phyloP scores from a whole-genome alignment of 345 rosid species.

The Eucalyptus virginea region DNA sequence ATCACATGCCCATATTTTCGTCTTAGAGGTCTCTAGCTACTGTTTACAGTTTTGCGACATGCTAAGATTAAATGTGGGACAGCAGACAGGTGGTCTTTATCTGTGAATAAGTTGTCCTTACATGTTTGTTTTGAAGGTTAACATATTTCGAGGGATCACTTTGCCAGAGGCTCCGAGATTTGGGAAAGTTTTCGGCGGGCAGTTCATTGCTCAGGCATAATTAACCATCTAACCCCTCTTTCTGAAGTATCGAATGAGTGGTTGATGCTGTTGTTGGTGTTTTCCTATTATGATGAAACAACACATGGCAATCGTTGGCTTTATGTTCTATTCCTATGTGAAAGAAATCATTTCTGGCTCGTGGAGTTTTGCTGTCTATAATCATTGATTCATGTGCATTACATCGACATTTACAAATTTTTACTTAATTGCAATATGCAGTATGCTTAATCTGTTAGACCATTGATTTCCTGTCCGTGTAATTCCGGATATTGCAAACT shows the following conservation, averaged over 20 bases:
- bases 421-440: not conserved
- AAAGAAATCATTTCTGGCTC: not conserved
- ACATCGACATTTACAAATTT: not conserved
- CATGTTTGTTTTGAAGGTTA: slow-evolving; percentile 40
- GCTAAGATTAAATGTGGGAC: not conserved
- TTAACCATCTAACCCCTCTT: not conserved
- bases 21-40: not conserved
- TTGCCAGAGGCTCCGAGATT: slow-evolving; percentile 82
- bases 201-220: slow-evolving; percentile 81
- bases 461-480: not conserved
- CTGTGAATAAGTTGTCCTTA: not conserved
- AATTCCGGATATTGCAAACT: not conserved
- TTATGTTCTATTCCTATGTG: not conserved
- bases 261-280: not conserved
- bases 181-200: slow-evolving; percentile 96
- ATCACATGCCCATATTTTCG: not conserved
- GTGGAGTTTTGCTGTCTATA: not conserved
- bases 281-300: not conserved
- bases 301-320: not conserved
- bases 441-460: not conserved
- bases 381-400: not conserved
- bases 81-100: not conserved
- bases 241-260: not conserved
- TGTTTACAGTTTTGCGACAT: not conserved
- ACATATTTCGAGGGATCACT: slow-evolving; percentile 78